These are phyloP conservation scores for Mortierella sp. DNA, from an alignment of 371 early-diverging fungal species.

Conservation along the genomic window DNA sequence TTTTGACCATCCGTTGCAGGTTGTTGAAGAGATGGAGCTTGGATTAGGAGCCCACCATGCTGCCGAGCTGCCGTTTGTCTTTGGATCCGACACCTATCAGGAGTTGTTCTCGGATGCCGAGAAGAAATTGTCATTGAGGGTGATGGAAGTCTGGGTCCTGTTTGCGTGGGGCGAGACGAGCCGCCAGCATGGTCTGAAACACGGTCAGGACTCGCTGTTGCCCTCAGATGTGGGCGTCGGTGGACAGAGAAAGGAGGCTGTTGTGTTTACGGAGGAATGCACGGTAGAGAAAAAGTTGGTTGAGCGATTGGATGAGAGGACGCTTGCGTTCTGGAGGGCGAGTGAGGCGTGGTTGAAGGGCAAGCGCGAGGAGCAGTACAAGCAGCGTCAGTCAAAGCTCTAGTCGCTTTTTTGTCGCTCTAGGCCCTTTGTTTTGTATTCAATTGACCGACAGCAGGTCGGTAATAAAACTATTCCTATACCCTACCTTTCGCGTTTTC, in stretches of 20 bases:
- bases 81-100: constrained; percentile 33
- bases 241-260: constrained; percentile 37
- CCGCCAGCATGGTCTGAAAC: constrained; percentile 28
- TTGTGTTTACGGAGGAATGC: constrained; percentile 51
- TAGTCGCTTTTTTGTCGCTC: not conserved
- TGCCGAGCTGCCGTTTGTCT: constrained; percentile 47
- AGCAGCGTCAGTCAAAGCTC: constrained; percentile 15
- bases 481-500: not conserved
- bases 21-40: constrained; percentile 43
- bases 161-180: constrained; percentile 54
- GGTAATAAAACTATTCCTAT: not conserved
- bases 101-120: constrained; percentile 39
- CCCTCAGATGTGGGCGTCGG: constrained; percentile 46
- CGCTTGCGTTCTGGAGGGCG: constrained; percentile 42
- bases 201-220: constrained; percentile 36
- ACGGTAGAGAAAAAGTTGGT: constrained; percentile 49
- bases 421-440: not conserved
- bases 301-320: constrained; percentile 45
- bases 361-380: constrained; percentile 22
- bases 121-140: constrained; percentile 27
- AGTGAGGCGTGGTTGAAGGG: constrained; percentile 34
- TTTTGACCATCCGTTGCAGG: constrained; percentile 46
- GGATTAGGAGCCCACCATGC: constrained; percentile 54
- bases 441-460: not conserved
- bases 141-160: constrained; percentile 46